Evolutionary conservation across 108 stramenopile genomes (phyloP).

Genomic region (Conticribra weissflogii): DNA sequence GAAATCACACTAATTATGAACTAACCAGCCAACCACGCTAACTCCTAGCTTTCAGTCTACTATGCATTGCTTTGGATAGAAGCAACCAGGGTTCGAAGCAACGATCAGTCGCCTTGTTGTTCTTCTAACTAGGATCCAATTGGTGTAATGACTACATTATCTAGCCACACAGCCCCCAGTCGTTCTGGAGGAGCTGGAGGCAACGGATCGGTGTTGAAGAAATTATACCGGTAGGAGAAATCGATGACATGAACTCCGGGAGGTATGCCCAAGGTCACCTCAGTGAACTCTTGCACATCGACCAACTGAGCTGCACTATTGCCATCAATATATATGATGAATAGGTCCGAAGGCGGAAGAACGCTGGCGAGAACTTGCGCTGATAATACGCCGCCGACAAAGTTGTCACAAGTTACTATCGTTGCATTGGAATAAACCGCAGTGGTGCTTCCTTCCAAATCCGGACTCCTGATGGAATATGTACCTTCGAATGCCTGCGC

Average conservation of each 20-base stretch:
- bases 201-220: slow-evolving; percentile 21
- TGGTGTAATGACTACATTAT: slow-evolving; percentile 13
- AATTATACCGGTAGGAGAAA: slow-evolving; percentile 41
- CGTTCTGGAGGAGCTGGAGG: slow-evolving; percentile 14
- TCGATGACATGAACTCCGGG: slow-evolving; percentile 37
- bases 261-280: slow-evolving; percentile 19
- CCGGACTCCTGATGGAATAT: slow-evolving; percentile 41
- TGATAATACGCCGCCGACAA: slow-evolving; percentile 16
- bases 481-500: slow-evolving; percentile 13
- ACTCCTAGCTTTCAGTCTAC: too few relatives aligned
- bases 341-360: slow-evolving; percentile 32
- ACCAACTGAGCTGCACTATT: slow-evolving; percentile 17
- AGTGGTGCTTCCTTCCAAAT: slow-evolving; percentile 11
- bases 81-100: too few relatives aligned
- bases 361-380: slow-evolving; percentile 26
- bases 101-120: too few relatives aligned
- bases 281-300: slow-evolving; percentile 27
- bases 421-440: slow-evolving; percentile 24
- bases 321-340: slow-evolving; percentile 32
- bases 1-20: too few relatives aligned
- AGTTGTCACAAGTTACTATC: slow-evolving; percentile 14
- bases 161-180: slow-evolving; percentile 38
- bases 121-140: too few relatives aligned
- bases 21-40: too few relatives aligned
- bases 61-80: too few relatives aligned